These are phyloP conservation scores for Yarrowia porcina DNA, from an alignment of 805 yeast genomes.

Conservation along the genomic window DNA sequence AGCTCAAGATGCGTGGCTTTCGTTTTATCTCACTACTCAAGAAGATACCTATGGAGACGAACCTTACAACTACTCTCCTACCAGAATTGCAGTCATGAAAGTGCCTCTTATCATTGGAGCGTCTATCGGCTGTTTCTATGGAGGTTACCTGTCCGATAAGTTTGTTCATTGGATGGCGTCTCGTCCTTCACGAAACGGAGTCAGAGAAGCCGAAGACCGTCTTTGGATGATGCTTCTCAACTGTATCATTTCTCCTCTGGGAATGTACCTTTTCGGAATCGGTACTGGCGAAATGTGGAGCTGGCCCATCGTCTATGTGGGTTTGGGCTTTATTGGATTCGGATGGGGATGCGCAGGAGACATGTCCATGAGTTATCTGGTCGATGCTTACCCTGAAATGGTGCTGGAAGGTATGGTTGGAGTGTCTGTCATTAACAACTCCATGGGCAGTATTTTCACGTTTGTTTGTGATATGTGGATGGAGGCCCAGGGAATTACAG, in stretches of 20 bases:
- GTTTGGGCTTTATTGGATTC: constrained; percentile 54
- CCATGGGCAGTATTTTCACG: constrained; percentile 60
- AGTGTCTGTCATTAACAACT: constrained; percentile 55
- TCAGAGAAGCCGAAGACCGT: constrained; percentile 55
- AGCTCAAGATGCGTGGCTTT: constrained; percentile 68
- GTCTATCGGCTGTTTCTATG: constrained; percentile 47
- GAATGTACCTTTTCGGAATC: constrained; percentile 59
- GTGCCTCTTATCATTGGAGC: constrained; percentile 61
- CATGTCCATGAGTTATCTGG: constrained; percentile 53
- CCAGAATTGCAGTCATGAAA: constrained; percentile 72
- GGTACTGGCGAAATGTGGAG: constrained; percentile 53
- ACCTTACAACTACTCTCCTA: constrained; percentile 64
- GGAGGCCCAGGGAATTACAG: constrained; percentile 48
- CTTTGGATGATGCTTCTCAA: constrained; percentile 51
- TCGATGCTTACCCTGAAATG: constrained; percentile 55
- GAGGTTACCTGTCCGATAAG: constrained; percentile 53
- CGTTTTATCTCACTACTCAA: constrained; percentile 71
- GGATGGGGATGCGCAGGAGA: constrained; percentile 61
- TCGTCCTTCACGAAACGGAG: constrained; percentile 44
- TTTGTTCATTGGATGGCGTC: constrained; percentile 55
- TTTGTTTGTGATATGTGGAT: constrained; percentile 61
- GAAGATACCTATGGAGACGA: constrained; percentile 62
- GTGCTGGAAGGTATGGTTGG: constrained; percentile 56
- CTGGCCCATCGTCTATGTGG: constrained; percentile 56
- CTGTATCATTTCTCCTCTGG: constrained; percentile 51